Conservation (phyloP, 139 green algal species). For the Micromonas pusilla region DNA sequence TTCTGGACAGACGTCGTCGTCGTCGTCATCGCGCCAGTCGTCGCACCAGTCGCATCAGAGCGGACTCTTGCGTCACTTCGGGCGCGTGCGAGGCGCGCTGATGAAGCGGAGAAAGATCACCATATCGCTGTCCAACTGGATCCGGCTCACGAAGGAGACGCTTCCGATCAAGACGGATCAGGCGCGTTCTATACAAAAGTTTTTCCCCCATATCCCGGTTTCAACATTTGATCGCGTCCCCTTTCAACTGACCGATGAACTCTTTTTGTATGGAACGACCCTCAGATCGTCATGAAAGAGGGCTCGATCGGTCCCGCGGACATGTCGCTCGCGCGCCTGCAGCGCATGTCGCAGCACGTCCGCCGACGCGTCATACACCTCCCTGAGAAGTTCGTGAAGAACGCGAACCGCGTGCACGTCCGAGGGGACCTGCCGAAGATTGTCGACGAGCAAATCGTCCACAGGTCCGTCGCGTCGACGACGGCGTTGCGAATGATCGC, state of each 20-base stretch:
- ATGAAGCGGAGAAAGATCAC: no score
- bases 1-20: no score
- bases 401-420: neutral
- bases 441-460: neutral
- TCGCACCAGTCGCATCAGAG: no score
- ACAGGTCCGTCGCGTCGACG: conserved; percentile 3
- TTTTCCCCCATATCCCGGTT: neutral
- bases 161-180: neutral
- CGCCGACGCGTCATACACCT: neutral
- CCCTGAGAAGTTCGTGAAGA: conserved; percentile 1
- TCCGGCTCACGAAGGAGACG: neutral
- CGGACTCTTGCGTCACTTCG: no score
- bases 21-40: no score
- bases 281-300: neutral
- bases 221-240: neutral
- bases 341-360: neutral
- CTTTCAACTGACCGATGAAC: neutral
- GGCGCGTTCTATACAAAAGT: neutral
- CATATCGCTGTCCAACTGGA: neutral
- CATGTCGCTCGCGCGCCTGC: neutral
- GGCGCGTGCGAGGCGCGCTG: no score
- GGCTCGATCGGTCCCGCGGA: neutral
- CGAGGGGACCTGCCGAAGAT: neutral
- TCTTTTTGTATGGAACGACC: no score
- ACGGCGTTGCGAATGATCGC: neutral